Conservation (phyloP, 768 basidiomycete genomes). For the Xerocomellus dryophilus region DNA sequence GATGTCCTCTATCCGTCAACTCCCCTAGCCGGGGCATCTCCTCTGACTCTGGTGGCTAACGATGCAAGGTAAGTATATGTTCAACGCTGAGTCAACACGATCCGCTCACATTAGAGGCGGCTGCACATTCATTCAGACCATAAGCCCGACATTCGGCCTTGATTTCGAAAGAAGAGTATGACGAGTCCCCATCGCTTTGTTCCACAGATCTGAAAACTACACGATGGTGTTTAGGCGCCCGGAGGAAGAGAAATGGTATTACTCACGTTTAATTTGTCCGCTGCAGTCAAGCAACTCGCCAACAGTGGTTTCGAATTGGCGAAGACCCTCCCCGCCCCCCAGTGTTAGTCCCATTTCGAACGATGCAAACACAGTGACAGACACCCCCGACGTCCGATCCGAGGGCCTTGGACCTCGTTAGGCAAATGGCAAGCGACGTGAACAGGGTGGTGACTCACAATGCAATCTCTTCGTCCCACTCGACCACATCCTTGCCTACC, state of each 20-base stretch:
- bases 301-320: not conserved
- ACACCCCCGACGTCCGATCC: not conserved
- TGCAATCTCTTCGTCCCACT: conserved; percentile 1
- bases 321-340: conserved; percentile 4
- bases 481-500: not conserved
- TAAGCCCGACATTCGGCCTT: not conserved
- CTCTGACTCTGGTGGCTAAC: not conserved
- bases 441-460: not conserved
- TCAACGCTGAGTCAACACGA: not conserved
- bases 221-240: not conserved
- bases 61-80: not conserved
- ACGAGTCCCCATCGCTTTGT: not conserved
- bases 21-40: not conserved
- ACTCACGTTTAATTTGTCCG: not conserved
- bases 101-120: not conserved
- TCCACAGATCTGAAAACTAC: not conserved
- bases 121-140: too few species aligned
- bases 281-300: not conserved
- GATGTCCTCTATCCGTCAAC: not conserved
- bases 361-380: not conserved
- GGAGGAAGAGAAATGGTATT: too few species aligned
- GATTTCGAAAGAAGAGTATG: not conserved
- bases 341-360: conserved; percentile 4
- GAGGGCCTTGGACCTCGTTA: not conserved
- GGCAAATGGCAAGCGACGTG: not conserved